Percentiles rank a stretch among this genome's conserved stretches.
These are phyloP conservation scores for Extremus antarcticus DNA, from an alignment of 495 filamentous ascomycete species.

Conservation along the genomic window DNA sequence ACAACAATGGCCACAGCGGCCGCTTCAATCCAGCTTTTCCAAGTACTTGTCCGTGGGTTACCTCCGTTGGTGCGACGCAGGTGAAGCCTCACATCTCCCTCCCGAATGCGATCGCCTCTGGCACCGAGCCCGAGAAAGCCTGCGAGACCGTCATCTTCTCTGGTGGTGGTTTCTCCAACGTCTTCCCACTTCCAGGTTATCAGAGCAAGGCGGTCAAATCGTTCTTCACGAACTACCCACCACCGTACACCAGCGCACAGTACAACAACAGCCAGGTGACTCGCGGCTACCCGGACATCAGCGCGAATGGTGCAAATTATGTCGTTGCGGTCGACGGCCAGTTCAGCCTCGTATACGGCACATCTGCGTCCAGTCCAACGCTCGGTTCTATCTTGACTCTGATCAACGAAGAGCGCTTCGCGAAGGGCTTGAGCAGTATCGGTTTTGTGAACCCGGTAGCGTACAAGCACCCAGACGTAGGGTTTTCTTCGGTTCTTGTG, in stretches of 20 bases:
- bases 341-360: slow-evolving; percentile 48
- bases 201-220: slow-evolving; percentile 40
- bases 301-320: slow-evolving; percentile 49
- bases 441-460: slow-evolving; percentile 53
- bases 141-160: slow-evolving; percentile 18
- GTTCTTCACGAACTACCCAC: slow-evolving; percentile 41
- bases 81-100: slow-evolving; percentile 30
- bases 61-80: slow-evolving; percentile 56
- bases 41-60: slow-evolving; percentile 62
- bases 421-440: slow-evolving; percentile 43
- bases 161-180: slow-evolving; percentile 59
- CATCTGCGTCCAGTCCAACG: slow-evolving; percentile 51
- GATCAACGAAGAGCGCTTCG: slow-evolving; percentile 57
- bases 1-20: slow-evolving; percentile 36
- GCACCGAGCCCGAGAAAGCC: slow-evolving; percentile 12
- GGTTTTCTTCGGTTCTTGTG: too few relatives aligned
- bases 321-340: slow-evolving; percentile 44
- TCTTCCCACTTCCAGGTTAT: slow-evolving; percentile 50
- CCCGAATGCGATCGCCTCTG: slow-evolving; percentile 2
- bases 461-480: slow-evolving; percentile 9
- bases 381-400: slow-evolving; percentile 52
- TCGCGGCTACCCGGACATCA: slow-evolving; percentile 56
- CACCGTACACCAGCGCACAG: slow-evolving; percentile 29
- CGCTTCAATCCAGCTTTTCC: slow-evolving; percentile 64
- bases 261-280: slow-evolving; percentile 34